These are phyloP conservation scores for Cicer bijugum DNA, from an alignment of 306 rosid species.

Conservation along the genomic window DNA sequence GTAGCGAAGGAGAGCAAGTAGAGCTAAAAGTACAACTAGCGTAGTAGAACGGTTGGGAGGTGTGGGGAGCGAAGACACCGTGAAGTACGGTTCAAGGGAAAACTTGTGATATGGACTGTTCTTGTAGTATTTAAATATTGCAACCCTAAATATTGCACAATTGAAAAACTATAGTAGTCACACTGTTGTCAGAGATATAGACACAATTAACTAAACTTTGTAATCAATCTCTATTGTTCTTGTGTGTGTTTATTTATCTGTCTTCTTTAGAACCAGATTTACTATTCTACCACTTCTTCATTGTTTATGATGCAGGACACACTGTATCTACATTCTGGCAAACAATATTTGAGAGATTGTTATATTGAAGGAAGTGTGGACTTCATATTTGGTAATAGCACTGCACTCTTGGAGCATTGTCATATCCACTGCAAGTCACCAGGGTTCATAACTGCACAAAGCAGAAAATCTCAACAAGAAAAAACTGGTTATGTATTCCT, in stretches of 20 bases:
- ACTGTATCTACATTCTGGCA: conserved; percentile 79
- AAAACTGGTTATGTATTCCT: conserved; percentile 84
- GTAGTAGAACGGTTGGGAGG: no score
- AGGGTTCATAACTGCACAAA: conserved; percentile 88
- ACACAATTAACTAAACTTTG: neutral
- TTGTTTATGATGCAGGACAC: conserved; percentile 69
- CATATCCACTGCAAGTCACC: conserved; percentile 82
- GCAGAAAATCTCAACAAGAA: conserved; percentile 84
- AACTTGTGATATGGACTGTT: no score
- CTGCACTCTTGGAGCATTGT: conserved; percentile 86
- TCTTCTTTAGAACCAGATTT: neutral
- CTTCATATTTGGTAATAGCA: conserved; percentile 88
- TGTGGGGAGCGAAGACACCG: neutral
- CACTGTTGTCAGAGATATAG: neutral
- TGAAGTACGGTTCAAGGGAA: neutral
- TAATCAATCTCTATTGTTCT: neutral
- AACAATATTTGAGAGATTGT: conserved; percentile 84
- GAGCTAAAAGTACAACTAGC: no score
- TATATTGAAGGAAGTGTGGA: conserved; percentile 96
- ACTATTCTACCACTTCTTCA: neutral
- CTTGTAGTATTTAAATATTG: neutral
- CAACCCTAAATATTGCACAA: neutral
- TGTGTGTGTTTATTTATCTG: neutral
- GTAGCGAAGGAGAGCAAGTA: no score
- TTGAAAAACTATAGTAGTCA: neutral